A percentile compares a stretch with the other conserved stretches of the same genome.
Evolutionary conservation across 164 flowering plant species (phyloP).

Genomic region (Echeveria elegans): DNA sequence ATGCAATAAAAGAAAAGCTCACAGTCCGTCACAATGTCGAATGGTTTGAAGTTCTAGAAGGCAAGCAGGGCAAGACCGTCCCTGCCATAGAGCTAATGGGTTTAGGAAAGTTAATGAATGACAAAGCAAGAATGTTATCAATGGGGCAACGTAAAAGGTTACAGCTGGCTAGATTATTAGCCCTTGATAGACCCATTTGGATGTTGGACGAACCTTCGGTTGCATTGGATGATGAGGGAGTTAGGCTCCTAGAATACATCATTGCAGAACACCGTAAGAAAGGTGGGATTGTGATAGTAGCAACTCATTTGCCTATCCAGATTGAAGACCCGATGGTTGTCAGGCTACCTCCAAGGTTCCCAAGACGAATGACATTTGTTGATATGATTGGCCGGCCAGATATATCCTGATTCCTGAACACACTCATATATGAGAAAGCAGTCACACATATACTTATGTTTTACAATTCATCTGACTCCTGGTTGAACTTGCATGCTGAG

Average conservation of each 20-base stretch:
- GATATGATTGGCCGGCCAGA: slow-evolving; percentile 53
- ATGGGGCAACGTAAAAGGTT: slow-evolving; percentile 89
- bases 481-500: no score
- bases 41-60: slow-evolving; percentile 83
- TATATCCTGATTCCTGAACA: neutral
- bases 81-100: slow-evolving; percentile 85
- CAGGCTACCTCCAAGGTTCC: slow-evolving; percentile 77
- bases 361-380: slow-evolving; percentile 60
- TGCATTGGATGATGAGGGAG: slow-evolving; percentile 86
- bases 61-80: slow-evolving; percentile 52
- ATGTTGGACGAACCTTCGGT: slow-evolving; percentile 94
- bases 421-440: neutral
- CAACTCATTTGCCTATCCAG: slow-evolving; percentile 74
- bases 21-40: slow-evolving; percentile 71
- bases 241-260: slow-evolving; percentile 61
- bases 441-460: no score
- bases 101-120: slow-evolving; percentile 58
- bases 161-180: slow-evolving; percentile 77
- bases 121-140: slow-evolving; percentile 74
- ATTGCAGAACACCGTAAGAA: slow-evolving; percentile 76
- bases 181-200: slow-evolving; percentile 90
- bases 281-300: slow-evolving; percentile 73
- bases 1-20: slow-evolving; percentile 63
- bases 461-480: no score
- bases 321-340: slow-evolving; percentile 78